Evolutionary conservation across 768 basidiomycete genomes (phyloP).

Genomic region (Clavulina sp.): DNA sequence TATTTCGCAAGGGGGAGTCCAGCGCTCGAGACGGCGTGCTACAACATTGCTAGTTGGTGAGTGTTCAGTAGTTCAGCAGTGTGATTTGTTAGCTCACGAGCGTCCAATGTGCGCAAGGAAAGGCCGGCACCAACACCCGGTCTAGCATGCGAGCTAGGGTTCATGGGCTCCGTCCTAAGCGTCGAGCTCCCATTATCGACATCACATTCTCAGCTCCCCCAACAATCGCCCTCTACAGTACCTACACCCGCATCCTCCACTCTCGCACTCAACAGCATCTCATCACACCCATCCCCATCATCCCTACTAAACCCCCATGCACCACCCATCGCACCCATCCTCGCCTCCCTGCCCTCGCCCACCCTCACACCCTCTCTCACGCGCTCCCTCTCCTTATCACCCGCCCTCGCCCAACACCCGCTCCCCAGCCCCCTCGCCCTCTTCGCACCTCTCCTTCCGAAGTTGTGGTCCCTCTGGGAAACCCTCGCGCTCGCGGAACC

Average conservation of each 20-base stretch:
- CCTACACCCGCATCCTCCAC: not conserved
- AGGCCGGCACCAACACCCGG: slow-evolving; percentile 68
- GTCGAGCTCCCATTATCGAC: slow-evolving; percentile 69
- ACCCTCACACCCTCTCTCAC: not conserved
- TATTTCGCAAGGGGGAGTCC: slow-evolving; percentile 55
- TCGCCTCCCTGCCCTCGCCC: not conserved
- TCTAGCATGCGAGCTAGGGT: slow-evolving; percentile 55
- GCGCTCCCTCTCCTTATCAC: slow-evolving; percentile 19
- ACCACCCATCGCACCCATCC: not conserved
- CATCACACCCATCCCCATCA: slow-evolving; percentile 13
- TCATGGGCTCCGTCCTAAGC: slow-evolving; percentile 59
- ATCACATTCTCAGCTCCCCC: slow-evolving; percentile 23
- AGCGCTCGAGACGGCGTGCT: slow-evolving; percentile 73
- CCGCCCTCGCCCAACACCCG: slow-evolving; percentile 11
- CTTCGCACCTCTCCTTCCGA: slow-evolving; percentile 21
- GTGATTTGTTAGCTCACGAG: not conserved
- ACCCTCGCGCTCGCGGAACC: slow-evolving; percentile 84
- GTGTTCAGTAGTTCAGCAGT: slow-evolving; percentile 15
- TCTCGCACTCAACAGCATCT: not conserved
- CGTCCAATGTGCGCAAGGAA: slow-evolving; percentile 23
- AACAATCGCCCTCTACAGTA: not conserved
- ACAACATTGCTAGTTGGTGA: slow-evolving; percentile 74
- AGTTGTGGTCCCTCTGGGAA: slow-evolving; percentile 57
- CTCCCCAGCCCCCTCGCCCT: slow-evolving; percentile 18
- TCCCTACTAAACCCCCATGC: slow-evolving; percentile 16